A percentile compares a stretch with the other conserved stretches of the same genome.
These are phyloP conservation scores for Blastocystis sp. DNA, from an alignment of 352 stramenopile genomes.

Conservation along the genomic window DNA sequence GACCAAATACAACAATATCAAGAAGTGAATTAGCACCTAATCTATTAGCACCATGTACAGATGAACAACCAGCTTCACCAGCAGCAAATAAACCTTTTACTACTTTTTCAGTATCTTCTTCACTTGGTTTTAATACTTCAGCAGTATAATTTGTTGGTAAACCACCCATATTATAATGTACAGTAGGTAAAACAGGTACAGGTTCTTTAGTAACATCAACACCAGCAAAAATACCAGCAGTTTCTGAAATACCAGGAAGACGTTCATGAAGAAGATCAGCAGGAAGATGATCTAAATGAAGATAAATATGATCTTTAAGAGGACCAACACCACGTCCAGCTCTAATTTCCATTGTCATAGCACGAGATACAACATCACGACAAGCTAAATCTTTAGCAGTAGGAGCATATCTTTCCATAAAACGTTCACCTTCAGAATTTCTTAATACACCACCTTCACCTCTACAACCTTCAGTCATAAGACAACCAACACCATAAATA, in stretches of 20 bases:
- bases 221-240: conserved; percentile 73
- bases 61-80: conserved; percentile 74
- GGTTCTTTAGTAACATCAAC: conserved; percentile 91
- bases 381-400: conserved; percentile 81
- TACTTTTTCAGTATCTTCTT: conserved; percentile 60
- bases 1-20: conserved; percentile 86
- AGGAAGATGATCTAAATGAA: conserved; percentile 84
- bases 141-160: conserved; percentile 81
- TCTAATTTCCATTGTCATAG: conserved; percentile 90
- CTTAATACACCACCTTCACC: conserved; percentile 80
- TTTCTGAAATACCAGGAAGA: conserved; percentile 44
- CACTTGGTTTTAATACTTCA: conserved; percentile 62
- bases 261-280: conserved; percentile 70
- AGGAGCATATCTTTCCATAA: conserved; percentile 81
- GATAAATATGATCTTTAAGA: conserved; percentile 77
- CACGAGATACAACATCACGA: conserved; percentile 72
- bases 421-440: conserved; percentile 76
- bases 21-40: conserved; percentile 74
- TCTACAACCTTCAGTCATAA: conserved; percentile 83
- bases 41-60: conserved; percentile 79
- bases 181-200: conserved; percentile 79
- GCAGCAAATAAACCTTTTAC: conserved; percentile 78
- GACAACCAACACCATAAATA: conserved; percentile 83
- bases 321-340: conserved; percentile 75
- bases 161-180: conserved; percentile 95